Evolutionary conservation across 2,329 filamentous ascomycete genomes (phyloP).

Genomic region (Verticillium klebahnii): DNA sequence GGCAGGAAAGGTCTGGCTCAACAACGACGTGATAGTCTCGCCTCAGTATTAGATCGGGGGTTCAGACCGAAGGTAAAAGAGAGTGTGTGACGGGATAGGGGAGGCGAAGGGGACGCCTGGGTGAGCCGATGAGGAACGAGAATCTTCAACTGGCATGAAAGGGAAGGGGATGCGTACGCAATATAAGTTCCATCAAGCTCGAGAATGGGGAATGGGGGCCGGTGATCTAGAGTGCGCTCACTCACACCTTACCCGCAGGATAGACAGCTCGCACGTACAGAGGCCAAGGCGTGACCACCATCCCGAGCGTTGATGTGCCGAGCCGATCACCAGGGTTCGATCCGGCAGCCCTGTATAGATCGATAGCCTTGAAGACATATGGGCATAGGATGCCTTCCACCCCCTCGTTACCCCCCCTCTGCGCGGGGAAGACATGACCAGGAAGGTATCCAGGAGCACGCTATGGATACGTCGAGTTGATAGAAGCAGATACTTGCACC

Average conservation of each 20-base stretch:
- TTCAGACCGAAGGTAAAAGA: not conserved
- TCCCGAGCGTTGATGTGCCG: not conserved
- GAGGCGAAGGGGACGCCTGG: not conserved
- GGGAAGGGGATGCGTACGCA: not conserved
- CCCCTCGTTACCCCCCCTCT: not conserved
- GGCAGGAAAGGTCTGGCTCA: not conserved
- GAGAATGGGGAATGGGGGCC: not conserved
- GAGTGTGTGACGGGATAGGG: not conserved
- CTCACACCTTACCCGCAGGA: not conserved
- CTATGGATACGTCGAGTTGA: not conserved
- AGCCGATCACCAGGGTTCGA: not conserved
- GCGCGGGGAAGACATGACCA: not conserved
- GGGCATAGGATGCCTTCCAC: not conserved
- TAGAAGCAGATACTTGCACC: not conserved
- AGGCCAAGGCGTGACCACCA: not conserved
- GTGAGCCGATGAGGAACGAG: slow-evolving; percentile 3
- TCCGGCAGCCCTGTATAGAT: slow-evolving; percentile 1
- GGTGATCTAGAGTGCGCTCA: not conserved
- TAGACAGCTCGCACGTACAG: not conserved
- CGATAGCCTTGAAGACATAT: not conserved
- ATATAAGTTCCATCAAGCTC: slow-evolving; percentile 1
- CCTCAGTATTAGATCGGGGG: not conserved
- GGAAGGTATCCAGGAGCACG: not conserved
- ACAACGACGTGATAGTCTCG: not conserved
- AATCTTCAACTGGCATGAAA: slow-evolving; percentile 3